Conservation (phyloP, 2,329 filamentous ascomycete genomes). For the Trichophyton mentagrophytes region DNA sequence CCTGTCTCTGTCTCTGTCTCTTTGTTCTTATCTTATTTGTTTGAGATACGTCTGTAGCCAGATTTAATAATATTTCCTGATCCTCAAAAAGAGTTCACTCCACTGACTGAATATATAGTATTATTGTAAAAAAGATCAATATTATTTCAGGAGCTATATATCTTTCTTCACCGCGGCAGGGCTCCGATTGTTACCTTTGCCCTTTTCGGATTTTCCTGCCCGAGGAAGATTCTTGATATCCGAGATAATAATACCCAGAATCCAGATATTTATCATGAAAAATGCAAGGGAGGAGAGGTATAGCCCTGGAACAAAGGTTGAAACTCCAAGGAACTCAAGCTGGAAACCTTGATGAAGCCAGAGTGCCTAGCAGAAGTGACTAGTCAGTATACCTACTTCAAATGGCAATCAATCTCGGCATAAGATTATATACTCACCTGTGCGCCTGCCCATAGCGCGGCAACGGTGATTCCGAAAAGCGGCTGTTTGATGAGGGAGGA, state of each 20-base stretch:
- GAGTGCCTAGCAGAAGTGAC: slow-evolving; percentile 33
- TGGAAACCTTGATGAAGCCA: slow-evolving; percentile 66
- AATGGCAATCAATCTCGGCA: too few relatives aligned
- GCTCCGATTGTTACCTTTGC: background rate
- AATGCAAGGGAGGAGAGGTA: slow-evolving; percentile 66
- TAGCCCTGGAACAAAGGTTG: slow-evolving; percentile 74
- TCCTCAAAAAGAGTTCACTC: background rate
- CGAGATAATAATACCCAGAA: slow-evolving; percentile 63
- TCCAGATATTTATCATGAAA: slow-evolving; percentile 77
- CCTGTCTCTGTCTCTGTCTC: too few relatives aligned
- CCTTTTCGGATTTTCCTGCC: background rate
- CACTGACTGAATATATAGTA: background rate
- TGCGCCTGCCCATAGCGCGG: slow-evolving; percentile 58
- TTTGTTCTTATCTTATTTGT: background rate
- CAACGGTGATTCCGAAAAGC: slow-evolving; percentile 49
- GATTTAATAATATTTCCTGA: background rate
- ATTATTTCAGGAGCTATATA: background rate
- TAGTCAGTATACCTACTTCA: background rate
- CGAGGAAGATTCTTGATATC: slow-evolving; percentile 40
- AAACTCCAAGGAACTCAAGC: slow-evolving; percentile 67
- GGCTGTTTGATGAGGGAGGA: slow-evolving; percentile 57
- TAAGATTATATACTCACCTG: slow-evolving; percentile 41
- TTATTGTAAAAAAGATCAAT: too few relatives aligned
- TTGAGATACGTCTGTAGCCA: background rate
- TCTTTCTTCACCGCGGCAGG: background rate